Conservation (phyloP, 1,284 basidiomycete genomes). For the Mrakiaceae sp. region DNA sequence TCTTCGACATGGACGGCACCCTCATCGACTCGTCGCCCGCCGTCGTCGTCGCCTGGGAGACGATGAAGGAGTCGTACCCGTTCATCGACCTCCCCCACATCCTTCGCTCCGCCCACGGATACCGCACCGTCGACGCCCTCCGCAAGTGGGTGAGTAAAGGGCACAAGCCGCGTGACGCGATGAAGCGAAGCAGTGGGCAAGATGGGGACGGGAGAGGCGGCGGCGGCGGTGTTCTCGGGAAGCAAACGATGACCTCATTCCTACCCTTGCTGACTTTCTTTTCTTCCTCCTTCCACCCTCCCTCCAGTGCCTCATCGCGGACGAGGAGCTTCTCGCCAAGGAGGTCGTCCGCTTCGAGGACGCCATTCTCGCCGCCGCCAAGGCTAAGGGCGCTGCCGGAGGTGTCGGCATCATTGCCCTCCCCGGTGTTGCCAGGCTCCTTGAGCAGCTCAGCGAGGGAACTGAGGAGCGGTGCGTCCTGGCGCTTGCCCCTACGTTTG, state of each 20-base stretch:
- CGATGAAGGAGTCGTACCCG: slow-evolving; percentile 16
- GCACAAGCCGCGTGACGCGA: too few relatives aligned
- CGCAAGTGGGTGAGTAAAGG: background rate
- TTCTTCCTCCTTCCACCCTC: background rate
- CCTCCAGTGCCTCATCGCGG: slow-evolving; percentile 32
- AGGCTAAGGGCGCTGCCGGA: slow-evolving; percentile 28
- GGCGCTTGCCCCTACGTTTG: too few relatives aligned
- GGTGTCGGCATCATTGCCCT: slow-evolving; percentile 33
- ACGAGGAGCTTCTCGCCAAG: slow-evolving; percentile 28
- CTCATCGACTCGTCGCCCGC: slow-evolving; percentile 17
- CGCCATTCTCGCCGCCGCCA: slow-evolving; percentile 32
- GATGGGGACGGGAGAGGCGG: too few relatives aligned
- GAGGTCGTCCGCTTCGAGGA: slow-evolving; percentile 36
- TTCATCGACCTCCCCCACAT: slow-evolving; percentile 17
- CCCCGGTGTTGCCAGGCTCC: slow-evolving; percentile 31
- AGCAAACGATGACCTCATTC: too few relatives aligned
- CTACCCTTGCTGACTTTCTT: background rate
- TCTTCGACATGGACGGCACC: slow-evolving; percentile 19
- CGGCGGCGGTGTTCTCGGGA: too few relatives aligned
- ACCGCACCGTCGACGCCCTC: background rate
- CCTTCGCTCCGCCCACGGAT: slow-evolving; percentile 15
- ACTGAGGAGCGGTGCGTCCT: slow-evolving; percentile 14
- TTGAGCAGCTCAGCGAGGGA: slow-evolving; percentile 28
- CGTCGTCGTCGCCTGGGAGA: slow-evolving; percentile 16
- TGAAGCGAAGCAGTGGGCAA: too few relatives aligned